phyloP scores from a whole-genome alignment of 352 stramenopile genomes.

The Phytophthora capsici region DNA sequence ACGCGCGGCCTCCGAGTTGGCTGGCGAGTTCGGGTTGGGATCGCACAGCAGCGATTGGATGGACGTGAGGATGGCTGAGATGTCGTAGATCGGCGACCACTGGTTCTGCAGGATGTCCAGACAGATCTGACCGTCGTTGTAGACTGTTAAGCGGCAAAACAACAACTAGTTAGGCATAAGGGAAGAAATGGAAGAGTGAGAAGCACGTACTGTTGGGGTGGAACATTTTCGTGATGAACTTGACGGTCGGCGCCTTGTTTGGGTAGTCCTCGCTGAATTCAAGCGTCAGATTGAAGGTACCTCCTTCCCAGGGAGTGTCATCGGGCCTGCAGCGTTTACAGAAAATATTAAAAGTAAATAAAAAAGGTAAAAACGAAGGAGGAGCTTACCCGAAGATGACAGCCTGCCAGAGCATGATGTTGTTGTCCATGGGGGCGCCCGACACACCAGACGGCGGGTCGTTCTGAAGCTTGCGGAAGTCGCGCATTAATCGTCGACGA shows the following conservation, averaged over 20 bases:
- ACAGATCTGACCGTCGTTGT: constrained; percentile 94
- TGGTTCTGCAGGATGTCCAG: constrained; percentile 99
- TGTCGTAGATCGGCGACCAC: constrained; percentile 99
- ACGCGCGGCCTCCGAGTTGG: constrained; percentile 97
- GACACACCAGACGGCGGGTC: constrained; percentile 97
- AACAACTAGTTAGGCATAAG: constrained; percentile 1
- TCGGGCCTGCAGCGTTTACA: constrained; percentile 91
- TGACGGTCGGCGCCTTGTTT: constrained; percentile 98
- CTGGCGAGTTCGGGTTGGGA: constrained; percentile 98
- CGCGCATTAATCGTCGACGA: constrained; percentile 95
- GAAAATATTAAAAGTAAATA: background rate
- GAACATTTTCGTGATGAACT: constrained; percentile 99
- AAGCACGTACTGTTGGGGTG: constrained; percentile 95
- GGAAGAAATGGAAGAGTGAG: background rate
- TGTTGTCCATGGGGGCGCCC: constrained; percentile 98
- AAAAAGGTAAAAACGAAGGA: constrained; percentile 18
- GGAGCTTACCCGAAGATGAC: constrained; percentile 89
- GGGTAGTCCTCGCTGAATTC: constrained; percentile 99
- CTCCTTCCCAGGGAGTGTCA: constrained; percentile 99
- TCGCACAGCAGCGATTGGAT: constrained; percentile 99
- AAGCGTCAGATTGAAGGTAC: constrained; percentile 98
- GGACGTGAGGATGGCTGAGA: constrained; percentile 98
- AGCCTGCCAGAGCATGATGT: constrained; percentile 98
- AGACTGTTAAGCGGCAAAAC: constrained; percentile 58
- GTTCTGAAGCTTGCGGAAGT: constrained; percentile 98